Base-by-base conservation (phyloP, 2,329 filamentous ascomycete species). In the Shiraia bambusicola region DNA sequence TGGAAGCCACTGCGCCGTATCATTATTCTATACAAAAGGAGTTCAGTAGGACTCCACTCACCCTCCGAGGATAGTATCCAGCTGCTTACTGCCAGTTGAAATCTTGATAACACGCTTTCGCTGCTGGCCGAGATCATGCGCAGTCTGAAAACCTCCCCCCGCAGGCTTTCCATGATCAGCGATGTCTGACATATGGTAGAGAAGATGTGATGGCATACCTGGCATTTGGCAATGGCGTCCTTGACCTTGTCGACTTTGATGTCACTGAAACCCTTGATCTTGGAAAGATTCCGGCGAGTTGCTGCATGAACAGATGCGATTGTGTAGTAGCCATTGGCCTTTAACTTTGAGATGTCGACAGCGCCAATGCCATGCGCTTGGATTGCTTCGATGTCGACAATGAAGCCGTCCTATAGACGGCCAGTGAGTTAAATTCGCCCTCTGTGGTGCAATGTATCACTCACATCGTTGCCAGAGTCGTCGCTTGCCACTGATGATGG, bases 161-260 rank as follows among this genome's bases (percentile, higher is more conserved):
- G 76, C 72, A 13, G 81, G 80, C 80, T 84, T 14, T 14, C 0
- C 6, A 3, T 11, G 6, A 39, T 63, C n/a, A 61, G 48, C 30
- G 13, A 42, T 13, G 16, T n/a, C 15, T 22, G 7, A 14, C 35
- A n/a, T 19, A 15, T 19, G 34, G 42, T 19, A 8, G 16, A 19
- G 2, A 26, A 16, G 11, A 40, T 10, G 40, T 16, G 7, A n/a
- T 28, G 4, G 56, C 66, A 40, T 64, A 81, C 79, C 63, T 78
- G 69, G 45, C 78, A 81, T 63, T 84, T 84, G 32, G 74, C 73
- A 39, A 82, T 76, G 34, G 83, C 83, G 52, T 86, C 83, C 58
- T 84, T 86, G 60, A 86, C 76, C 63, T 86, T 86, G 50, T 86
- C 83, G 3, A 86, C 83, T 63, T 86, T 86, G 58, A 81, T 74